phyloP scores from a whole-genome alignment of 2,329 filamentous ascomycete species.

The Beauveria caledonica region DNA sequence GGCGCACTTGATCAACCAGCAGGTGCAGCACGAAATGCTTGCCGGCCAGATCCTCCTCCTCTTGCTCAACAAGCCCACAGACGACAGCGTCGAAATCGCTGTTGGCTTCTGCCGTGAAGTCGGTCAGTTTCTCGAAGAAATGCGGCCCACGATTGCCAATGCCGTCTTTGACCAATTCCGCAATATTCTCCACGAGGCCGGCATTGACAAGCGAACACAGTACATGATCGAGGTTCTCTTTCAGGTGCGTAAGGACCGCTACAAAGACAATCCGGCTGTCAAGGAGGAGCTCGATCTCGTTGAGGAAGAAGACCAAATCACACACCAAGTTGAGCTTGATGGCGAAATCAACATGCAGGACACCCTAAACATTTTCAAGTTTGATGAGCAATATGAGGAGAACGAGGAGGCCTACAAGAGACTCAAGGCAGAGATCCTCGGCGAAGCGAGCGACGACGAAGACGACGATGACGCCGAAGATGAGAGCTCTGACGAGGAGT shows the following conservation, averaged over 20 bases:
- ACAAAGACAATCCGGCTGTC: slow-evolving; percentile 87
- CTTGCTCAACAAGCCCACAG: slow-evolving; percentile 90
- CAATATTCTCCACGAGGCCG: slow-evolving; percentile 89
- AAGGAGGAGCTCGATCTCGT: slow-evolving; percentile 91
- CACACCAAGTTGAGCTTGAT: slow-evolving; percentile 74
- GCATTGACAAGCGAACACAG: slow-evolving; percentile 96
- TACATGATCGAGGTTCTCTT: slow-evolving; percentile 99
- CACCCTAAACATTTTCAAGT: slow-evolving; percentile 90
- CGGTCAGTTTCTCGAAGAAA: slow-evolving; percentile 88
- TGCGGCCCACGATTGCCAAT: slow-evolving; percentile 80
- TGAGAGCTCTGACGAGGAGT: slow-evolving; percentile 62
- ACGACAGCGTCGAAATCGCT: slow-evolving; percentile 96
- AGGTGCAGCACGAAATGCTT: slow-evolving; percentile 89
- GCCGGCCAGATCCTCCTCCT: slow-evolving; percentile 87
- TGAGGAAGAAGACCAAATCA: slow-evolving; percentile 97
- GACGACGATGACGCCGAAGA: slow-evolving; percentile 58
- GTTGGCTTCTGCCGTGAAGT: slow-evolving; percentile 90
- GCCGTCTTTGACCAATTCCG: slow-evolving; percentile 94
- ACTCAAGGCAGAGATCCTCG: slow-evolving; percentile 87
- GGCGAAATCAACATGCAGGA: slow-evolving; percentile 82
- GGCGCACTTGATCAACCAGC: slow-evolving; percentile 90
- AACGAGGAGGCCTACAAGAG: slow-evolving; percentile 86
- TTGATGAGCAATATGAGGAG: slow-evolving; percentile 79
- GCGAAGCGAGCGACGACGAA: slow-evolving; percentile 82
- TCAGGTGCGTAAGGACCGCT: slow-evolving; percentile 90